Evolutionary conservation across 768 basidiomycete genomes (phyloP).

Genomic region (Russula lepida): DNA sequence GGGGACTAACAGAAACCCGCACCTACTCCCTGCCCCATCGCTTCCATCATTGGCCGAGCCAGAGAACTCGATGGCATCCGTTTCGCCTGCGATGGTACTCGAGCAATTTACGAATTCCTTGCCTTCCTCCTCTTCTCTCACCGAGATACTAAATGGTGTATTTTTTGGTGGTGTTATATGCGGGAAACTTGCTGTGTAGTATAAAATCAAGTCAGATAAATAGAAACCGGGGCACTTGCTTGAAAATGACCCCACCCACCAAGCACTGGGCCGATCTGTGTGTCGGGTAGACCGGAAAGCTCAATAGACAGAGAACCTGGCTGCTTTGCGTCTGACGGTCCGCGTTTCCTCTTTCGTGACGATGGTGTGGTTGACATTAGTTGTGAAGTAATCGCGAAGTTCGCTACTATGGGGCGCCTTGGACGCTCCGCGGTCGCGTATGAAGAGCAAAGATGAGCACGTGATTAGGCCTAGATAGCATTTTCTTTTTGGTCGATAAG

Average conservation of each 20-base stretch:
- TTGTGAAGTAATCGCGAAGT: background rate
- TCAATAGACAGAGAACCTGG: slow-evolving; percentile 31
- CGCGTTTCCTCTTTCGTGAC: slow-evolving; percentile 40
- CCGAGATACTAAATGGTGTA: slow-evolving; percentile 57
- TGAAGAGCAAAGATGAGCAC: too few species aligned
- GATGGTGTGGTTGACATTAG: background rate
- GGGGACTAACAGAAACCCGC: slow-evolving; percentile 23
- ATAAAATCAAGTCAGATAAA: background rate
- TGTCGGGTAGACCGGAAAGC: slow-evolving; percentile 29
- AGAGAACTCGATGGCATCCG: slow-evolving; percentile 74
- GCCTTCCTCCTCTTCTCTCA: slow-evolving; percentile 28
- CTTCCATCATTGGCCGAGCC: slow-evolving; percentile 48
- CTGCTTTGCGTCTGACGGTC: slow-evolving; percentile 27
- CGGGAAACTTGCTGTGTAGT: slow-evolving; percentile 52
- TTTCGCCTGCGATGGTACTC: slow-evolving; percentile 69
- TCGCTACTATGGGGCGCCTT: too few species aligned
- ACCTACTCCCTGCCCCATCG: slow-evolving; percentile 62
- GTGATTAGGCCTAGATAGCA: too few species aligned
- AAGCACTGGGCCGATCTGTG: slow-evolving; percentile 42
- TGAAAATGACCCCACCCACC: slow-evolving; percentile 29
- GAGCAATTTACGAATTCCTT: slow-evolving; percentile 28
- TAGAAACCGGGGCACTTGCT: background rate
- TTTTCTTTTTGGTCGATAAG: too few species aligned
- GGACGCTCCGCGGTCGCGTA: too few species aligned
- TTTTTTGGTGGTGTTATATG: slow-evolving; percentile 47